Evolutionary conservation across 768 basidiomycete genomes (phyloP).

Genomic region (Podaxis sp.): DNA sequence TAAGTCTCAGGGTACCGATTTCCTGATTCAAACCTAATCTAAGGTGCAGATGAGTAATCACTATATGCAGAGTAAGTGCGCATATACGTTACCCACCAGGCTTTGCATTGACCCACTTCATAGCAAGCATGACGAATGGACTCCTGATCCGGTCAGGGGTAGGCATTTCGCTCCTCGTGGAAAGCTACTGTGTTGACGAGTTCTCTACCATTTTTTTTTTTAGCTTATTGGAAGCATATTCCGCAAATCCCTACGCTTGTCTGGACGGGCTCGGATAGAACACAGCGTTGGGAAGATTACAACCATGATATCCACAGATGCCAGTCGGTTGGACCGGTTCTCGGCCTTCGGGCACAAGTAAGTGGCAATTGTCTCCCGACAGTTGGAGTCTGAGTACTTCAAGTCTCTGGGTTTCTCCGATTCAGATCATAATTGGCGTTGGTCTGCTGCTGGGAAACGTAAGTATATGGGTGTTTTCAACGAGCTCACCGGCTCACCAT

Average conservation of each 20-base stretch:
- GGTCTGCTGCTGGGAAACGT: constrained; percentile 60
- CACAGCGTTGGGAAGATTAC: constrained; percentile 66
- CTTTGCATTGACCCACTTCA: not conserved
- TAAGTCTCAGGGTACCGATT: constrained; percentile 17
- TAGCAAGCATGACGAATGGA: constrained; percentile 44
- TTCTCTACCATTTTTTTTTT: not conserved
- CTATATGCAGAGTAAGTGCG: constrained; percentile 32
- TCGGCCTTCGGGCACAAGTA: constrained; percentile 38
- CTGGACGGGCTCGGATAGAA: constrained; percentile 50
- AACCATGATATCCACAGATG: constrained; percentile 66
- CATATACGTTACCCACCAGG: not conserved
- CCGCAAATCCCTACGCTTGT: constrained; percentile 65
- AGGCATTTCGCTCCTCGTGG: constrained; percentile 6
- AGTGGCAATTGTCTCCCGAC: constrained; percentile 14
- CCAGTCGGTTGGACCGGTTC: constrained; percentile 49
- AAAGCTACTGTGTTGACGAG: not conserved
- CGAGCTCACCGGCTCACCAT: not conserved
- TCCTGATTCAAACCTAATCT: not conserved
- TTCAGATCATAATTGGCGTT: constrained; percentile 56
- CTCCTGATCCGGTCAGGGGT: constrained; percentile 45
- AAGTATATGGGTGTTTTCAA: constrained; percentile 14
- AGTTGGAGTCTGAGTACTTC: not conserved
- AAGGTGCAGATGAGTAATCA: constrained; percentile 38
- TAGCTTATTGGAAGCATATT: constrained; percentile 47
- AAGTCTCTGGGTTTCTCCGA: constrained; percentile 60